These are phyloP conservation scores for Tetrapyrgos nigripes DNA, from an alignment of 1,284 basidiomycete genomes.

Conservation along the genomic window DNA sequence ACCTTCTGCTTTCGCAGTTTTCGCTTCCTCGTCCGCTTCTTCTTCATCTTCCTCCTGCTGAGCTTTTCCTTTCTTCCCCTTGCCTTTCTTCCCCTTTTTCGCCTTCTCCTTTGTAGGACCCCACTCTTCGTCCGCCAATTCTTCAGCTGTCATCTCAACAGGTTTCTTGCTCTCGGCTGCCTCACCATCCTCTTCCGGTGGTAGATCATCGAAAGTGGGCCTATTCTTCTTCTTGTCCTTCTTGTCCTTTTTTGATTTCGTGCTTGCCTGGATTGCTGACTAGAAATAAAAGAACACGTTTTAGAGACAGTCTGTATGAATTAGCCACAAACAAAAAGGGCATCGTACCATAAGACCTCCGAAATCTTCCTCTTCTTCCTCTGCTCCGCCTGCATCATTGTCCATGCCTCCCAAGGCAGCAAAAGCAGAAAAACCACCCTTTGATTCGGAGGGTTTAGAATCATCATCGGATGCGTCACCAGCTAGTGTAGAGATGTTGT, in stretches of 20 bases:
- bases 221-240: conserved; percentile 74
- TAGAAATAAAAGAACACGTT: conserved; percentile 27
- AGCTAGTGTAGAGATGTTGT: conserved; percentile 40
- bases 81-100: conserved; percentile 65
- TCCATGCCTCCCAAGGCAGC: conserved; percentile 52
- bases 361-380: conserved; percentile 76
- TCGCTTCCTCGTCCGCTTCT: conserved; percentile 30
- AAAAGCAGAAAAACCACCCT: conserved; percentile 57
- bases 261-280: conserved; percentile 65
- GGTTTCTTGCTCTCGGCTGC: conserved; percentile 41
- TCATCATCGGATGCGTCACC: conserved; percentile 52
- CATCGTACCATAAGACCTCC: conserved; percentile 84
- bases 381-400: conserved; percentile 51
- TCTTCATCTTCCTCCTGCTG: conserved; percentile 49
- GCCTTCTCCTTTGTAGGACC: conserved; percentile 62
- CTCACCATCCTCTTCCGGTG: conserved; percentile 26
- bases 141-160: conserved; percentile 63
- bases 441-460: conserved; percentile 26
- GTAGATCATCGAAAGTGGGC: conserved; percentile 35
- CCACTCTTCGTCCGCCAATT: conserved; percentile 74
- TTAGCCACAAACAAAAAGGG: neutral
- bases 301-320: conserved; percentile 9
- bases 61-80: conserved; percentile 61
- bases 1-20: conserved; percentile 19
- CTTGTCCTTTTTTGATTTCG: conserved; percentile 52